phyloP scores from a whole-genome alignment of 495 filamentous ascomycete species.

The Penicillium robsamsonii region DNA sequence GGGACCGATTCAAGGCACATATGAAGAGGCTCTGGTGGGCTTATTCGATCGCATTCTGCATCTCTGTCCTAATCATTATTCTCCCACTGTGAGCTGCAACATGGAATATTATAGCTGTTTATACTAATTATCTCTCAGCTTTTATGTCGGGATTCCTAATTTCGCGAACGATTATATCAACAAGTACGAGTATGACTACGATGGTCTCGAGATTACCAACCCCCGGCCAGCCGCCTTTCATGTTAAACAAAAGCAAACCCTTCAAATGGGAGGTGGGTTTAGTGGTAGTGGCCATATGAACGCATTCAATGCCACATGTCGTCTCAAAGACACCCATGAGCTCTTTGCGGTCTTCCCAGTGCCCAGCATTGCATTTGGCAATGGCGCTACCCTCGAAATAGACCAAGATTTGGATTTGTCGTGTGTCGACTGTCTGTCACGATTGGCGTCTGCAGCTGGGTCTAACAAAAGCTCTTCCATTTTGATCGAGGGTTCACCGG shows the following conservation, averaged over 20 bases:
- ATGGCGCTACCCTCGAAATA: slow-evolving; percentile 19
- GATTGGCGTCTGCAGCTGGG: slow-evolving; percentile 22
- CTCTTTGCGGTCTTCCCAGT: slow-evolving; percentile 27
- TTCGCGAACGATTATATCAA: slow-evolving; percentile 33
- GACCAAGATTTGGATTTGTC: slow-evolving; percentile 31
- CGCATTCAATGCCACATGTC: slow-evolving; percentile 28
- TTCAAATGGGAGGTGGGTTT: slow-evolving; percentile 25
- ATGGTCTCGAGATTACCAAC: slow-evolving; percentile 27
- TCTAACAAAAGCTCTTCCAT: slow-evolving; percentile 25
- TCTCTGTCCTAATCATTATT: slow-evolving; percentile 22
- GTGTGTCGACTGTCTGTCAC: slow-evolving; percentile 30
- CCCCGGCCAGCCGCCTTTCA: slow-evolving; percentile 26
- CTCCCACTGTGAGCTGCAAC: slow-evolving; percentile 26
- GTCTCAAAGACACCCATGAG: slow-evolving; percentile 13
- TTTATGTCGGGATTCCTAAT: slow-evolving; percentile 33
- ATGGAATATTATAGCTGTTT: background rate
- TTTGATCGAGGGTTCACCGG: slow-evolving; percentile 23
- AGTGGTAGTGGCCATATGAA: slow-evolving; percentile 29
- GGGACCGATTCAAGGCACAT: slow-evolving; percentile 27
- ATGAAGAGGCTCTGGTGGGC: slow-evolving; percentile 37
- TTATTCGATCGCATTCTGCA: slow-evolving; percentile 24
- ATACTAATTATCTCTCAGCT: slow-evolving; percentile 7
- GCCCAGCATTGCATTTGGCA: slow-evolving; percentile 21
- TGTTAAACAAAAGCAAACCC: slow-evolving; percentile 20
- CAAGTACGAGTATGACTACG: slow-evolving; percentile 24